phyloP scores from a whole-genome alignment of 23 red algal genomes.

The Gracilariopsis chorda region DNA sequence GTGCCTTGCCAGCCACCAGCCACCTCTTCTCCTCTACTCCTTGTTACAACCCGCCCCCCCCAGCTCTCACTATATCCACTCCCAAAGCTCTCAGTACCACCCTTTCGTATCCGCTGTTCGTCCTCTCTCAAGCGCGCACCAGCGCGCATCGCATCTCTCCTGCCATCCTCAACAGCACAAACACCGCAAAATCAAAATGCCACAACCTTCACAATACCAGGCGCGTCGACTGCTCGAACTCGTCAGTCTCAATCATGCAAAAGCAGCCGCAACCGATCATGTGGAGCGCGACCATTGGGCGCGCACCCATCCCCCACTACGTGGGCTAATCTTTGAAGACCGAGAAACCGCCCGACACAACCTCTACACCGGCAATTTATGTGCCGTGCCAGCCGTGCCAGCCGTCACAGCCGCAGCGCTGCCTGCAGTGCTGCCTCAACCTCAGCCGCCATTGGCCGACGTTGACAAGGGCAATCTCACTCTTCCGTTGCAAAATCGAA shows the following conservation, averaged over 20 bases:
- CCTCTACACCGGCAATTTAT: slow-evolving; percentile 10
- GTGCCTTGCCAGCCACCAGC: no score
- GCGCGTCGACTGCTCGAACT: slow-evolving; percentile 14
- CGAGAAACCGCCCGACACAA: neutral
- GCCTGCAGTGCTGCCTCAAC: no score
- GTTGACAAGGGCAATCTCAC: neutral
- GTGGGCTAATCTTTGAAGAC: slow-evolving; percentile 3
- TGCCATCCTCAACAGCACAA: no score
- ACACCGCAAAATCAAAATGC: no score
- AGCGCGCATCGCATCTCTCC: no score
- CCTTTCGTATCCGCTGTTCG: neutral
- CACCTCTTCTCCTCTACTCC: no score
- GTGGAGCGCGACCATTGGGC: slow-evolving; percentile 38
- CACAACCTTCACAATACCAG: slow-evolving; percentile 15
- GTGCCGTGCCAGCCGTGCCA: neutral
- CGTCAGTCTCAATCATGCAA: neutral
- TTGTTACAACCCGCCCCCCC: no score
- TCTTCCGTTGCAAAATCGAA: neutral
- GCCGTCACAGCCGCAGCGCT: no score
- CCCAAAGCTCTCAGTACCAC: neutral
- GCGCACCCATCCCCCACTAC: slow-evolving; percentile 22
- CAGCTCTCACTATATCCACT: no score
- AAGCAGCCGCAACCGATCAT: neutral
- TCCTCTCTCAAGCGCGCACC: neutral
- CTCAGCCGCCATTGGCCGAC: neutral